A percentile compares a stretch with the other conserved stretches of the same genome.
Evolutionary conservation across 768 basidiomycete species (phyloP).

Genomic region (Mycena olivaceomarginata): DNA sequence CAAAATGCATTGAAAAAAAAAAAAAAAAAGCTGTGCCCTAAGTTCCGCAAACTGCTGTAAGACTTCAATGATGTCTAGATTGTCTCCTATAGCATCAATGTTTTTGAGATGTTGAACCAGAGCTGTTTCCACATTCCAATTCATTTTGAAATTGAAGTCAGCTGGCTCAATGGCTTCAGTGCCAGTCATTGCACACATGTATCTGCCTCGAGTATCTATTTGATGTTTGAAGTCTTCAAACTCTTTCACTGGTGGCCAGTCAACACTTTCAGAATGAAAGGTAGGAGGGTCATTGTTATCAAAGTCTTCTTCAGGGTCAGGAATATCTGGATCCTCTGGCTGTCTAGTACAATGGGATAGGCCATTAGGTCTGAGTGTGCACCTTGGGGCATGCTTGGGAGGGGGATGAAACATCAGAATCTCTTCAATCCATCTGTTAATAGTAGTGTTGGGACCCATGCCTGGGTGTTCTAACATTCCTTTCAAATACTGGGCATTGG

Average conservation of each 20-base stretch:
- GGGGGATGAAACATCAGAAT: background rate
- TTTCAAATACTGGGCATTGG: background rate
- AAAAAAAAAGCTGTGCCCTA: too few relatives aligned
- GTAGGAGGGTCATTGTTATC: background rate
- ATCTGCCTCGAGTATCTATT: background rate
- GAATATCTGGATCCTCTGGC: background rate
- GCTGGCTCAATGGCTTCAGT: background rate
- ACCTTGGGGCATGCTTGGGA: background rate
- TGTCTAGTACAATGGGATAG: background rate
- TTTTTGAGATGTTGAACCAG: too few relatives aligned
- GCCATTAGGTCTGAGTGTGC: background rate
- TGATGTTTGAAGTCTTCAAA: background rate
- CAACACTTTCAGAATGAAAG: background rate
- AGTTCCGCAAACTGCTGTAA: too few relatives aligned
- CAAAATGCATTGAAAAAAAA: too few relatives aligned
- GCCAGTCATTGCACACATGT: background rate
- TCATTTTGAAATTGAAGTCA: background rate
- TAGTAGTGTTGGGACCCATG: constrained; percentile 47
- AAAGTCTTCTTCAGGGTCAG: background rate
- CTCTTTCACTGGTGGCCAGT: background rate
- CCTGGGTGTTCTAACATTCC: constrained; percentile 47
- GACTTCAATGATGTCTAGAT: background rate
- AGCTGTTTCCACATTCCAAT: background rate
- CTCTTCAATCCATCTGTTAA: constrained; percentile 53
- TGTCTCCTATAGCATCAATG: background rate